Conservation (phyloP, 164 flowering plant species). For the Chloranthus sessilifolius region DNA sequence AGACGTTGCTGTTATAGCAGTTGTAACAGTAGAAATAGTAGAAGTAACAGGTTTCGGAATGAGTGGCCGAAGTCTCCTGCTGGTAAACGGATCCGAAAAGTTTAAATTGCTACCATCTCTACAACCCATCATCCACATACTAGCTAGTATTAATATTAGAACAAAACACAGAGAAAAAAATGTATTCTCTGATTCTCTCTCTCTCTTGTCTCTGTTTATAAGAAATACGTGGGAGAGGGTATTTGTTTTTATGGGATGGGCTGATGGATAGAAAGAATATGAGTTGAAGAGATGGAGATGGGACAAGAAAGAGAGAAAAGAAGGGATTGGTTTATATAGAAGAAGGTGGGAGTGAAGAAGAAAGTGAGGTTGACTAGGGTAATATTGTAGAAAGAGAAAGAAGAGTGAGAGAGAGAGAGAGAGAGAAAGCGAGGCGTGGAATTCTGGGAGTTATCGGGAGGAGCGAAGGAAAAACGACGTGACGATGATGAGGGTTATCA, state of each 20-base stretch:
- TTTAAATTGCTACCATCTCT: constrained; percentile 43
- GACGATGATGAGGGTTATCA: constrained; percentile 70
- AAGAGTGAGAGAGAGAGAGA: neutral
- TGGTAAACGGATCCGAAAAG: constrained; percentile 39
- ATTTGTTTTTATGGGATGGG: no score
- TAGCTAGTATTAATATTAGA: neutral
- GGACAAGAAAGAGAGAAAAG: constrained; percentile 7
- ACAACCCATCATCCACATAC: constrained; percentile 77
- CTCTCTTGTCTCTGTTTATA: neutral
- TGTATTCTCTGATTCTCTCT: neutral
- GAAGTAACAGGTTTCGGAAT: constrained; percentile 40
- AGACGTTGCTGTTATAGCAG: constrained; percentile 1
- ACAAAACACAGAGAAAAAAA: no score
- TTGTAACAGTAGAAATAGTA: constrained; percentile 11
- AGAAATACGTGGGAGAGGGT: no score
- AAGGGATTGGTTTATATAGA: constrained; percentile 29
- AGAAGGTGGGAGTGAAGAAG: constrained; percentile 6
- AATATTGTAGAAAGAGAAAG: constrained; percentile 3
- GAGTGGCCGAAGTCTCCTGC: constrained; percentile 57
- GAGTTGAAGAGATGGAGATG: constrained; percentile 5
- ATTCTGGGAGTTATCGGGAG: constrained; percentile 68
- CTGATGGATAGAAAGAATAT: neutral
- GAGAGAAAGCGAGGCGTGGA: constrained; percentile 39
- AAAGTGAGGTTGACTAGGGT: neutral
- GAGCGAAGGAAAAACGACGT: constrained; percentile 62